phyloP scores from a whole-genome alignment of 2,329 filamentous ascomycete genomes.

The Polytolypa hystricis region DNA sequence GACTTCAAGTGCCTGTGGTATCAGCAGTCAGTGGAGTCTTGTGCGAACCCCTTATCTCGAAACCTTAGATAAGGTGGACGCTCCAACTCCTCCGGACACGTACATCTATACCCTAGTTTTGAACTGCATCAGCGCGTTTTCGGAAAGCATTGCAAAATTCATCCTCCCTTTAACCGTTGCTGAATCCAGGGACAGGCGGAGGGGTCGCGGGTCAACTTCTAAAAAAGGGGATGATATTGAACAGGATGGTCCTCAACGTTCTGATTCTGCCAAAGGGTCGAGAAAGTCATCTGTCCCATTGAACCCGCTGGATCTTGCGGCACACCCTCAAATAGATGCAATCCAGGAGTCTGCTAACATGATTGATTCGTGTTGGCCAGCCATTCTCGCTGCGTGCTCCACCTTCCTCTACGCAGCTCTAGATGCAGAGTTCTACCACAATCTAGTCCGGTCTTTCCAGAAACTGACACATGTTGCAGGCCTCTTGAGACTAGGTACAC shows the following conservation, averaged over 20 bases:
- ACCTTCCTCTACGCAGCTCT: slow-evolving; percentile 88
- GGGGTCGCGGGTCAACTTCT: slow-evolving; percentile 23
- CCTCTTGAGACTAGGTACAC: slow-evolving; percentile 69
- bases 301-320: slow-evolving; percentile 68
- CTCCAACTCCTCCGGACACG: slow-evolving; percentile 74
- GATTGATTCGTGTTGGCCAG: slow-evolving; percentile 90
- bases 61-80: slow-evolving; percentile 82
- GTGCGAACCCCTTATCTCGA: slow-evolving; percentile 83
- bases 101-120: slow-evolving; percentile 86
- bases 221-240: slow-evolving; percentile 26
- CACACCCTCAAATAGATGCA: slow-evolving; percentile 59
- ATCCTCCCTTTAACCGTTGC: slow-evolving; percentile 84
- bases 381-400: slow-evolving; percentile 85
- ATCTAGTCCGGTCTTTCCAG: slow-evolving; percentile 83
- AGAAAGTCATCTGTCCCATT: slow-evolving; percentile 42
- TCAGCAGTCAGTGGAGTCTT: slow-evolving; percentile 85
- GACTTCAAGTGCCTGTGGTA: slow-evolving; percentile 57
- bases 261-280: slow-evolving; percentile 13
- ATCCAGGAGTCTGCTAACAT: slow-evolving; percentile 70
- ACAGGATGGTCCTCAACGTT: slow-evolving; percentile 19
- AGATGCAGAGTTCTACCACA: slow-evolving; percentile 88
- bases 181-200: slow-evolving; percentile 48
- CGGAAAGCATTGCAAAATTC: slow-evolving; percentile 86
- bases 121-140: slow-evolving; percentile 78
- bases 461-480: slow-evolving; percentile 93